Evolutionary conservation across 345 rosid genomes (phyloP).

Genomic region (Bruguiera sexangula): DNA sequence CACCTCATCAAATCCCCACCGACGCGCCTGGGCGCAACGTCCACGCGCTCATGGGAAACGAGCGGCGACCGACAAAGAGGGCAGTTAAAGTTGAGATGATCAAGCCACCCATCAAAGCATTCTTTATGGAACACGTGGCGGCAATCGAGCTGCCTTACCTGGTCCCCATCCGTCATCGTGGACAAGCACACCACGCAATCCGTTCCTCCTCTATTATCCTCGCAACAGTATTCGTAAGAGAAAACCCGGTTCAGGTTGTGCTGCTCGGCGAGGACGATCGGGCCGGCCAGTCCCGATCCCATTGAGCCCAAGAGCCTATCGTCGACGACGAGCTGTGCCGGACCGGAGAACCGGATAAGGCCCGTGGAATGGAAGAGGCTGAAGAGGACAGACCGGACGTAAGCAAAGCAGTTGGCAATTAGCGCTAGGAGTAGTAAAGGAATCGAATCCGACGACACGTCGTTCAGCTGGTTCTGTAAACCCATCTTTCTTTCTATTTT

Average conservation of each 20-base stretch:
- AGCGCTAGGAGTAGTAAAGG: slow-evolving; percentile 57
- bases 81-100: slow-evolving; percentile 60
- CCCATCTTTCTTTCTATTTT: slow-evolving; percentile 42
- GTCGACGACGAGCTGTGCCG: slow-evolving; percentile 18
- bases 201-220: slow-evolving; percentile 2
- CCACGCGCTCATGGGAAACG: slow-evolving; percentile 41
- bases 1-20: slow-evolving; percentile 45
- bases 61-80: slow-evolving; percentile 69
- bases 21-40: slow-evolving; percentile 45
- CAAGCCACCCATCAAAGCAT: slow-evolving; percentile 84
- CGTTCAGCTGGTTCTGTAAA: slow-evolving; percentile 61
- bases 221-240: slow-evolving; percentile 36
- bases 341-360: slow-evolving; percentile 14
- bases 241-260: slow-evolving; percentile 48
- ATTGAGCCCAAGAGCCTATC: slow-evolving; percentile 5
- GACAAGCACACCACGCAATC: slow-evolving; percentile 68
- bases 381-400: slow-evolving; percentile 46
- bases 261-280: slow-evolving; percentile 59
- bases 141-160: slow-evolving; percentile 73
- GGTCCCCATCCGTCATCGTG: slow-evolving; percentile 63
- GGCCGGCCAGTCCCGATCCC: slow-evolving; percentile 49
- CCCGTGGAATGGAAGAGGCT: slow-evolving; percentile 27
- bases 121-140: slow-evolving; percentile 77
- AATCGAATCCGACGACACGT: slow-evolving; percentile 72
- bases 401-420: slow-evolving; percentile 49